Conservation (phyloP, 2,329 filamentous ascomycete genomes). For the Trichoderma koningii region DNA sequence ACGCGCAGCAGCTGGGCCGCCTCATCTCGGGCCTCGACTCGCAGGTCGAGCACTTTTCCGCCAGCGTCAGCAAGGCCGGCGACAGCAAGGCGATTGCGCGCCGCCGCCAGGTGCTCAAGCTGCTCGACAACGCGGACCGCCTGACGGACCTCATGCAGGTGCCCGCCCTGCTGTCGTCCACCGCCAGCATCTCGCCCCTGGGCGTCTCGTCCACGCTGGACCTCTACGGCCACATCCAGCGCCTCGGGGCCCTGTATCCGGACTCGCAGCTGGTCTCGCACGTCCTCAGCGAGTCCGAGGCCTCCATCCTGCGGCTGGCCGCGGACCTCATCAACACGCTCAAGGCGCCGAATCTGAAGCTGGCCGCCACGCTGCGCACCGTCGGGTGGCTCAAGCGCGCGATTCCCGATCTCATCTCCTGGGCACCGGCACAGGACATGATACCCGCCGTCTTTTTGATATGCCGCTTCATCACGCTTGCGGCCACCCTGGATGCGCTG, state of each 20-base stretch:
- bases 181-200: conserved; percentile 64
- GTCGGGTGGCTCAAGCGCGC: conserved; percentile 89
- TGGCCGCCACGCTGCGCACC: conserved; percentile 86
- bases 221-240: conserved; percentile 88
- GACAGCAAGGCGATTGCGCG: conserved; percentile 70
- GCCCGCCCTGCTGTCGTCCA: conserved; percentile 79
- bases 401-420: conserved; percentile 67
- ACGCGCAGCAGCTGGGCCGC: conserved; percentile 67
- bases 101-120: conserved; percentile 76
- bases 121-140: conserved; percentile 85
- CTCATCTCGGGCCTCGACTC: conserved; percentile 78
- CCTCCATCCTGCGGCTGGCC: conserved; percentile 85
- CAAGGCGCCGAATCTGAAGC: conserved; percentile 75
- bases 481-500: conserved; percentile 77
- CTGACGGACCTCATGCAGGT: conserved; percentile 90
- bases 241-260: conserved; percentile 80
- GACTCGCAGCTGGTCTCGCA: conserved; percentile 72
- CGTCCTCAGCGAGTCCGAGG: conserved; percentile 76
- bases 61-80: conserved; percentile 74
- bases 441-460: conserved; percentile 84
- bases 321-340: conserved; percentile 78
- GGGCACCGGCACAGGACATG: conserved; percentile 58
- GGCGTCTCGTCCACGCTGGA: conserved; percentile 91
- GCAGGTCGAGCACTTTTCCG: conserved; percentile 77
- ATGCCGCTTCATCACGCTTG: conserved; percentile 78